Evolutionary conservation across 1,284 basidiomycete genomes (phyloP).

Genomic region (Ceratobasidium sp.): DNA sequence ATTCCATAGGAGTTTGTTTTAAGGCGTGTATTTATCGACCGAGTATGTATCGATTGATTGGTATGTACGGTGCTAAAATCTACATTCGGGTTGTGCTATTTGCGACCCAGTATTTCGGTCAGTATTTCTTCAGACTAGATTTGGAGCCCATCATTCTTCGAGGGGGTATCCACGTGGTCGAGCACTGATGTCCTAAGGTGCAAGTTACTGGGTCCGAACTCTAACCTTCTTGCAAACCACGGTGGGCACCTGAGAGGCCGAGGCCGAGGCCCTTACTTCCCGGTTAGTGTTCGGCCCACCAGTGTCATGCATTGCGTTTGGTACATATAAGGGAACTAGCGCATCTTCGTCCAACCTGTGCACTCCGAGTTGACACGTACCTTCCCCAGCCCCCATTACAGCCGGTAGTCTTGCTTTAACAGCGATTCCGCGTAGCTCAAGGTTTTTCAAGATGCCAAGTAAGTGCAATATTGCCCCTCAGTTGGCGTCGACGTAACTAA

Average conservation of each 20-base stretch:
- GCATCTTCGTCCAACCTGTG: not conserved
- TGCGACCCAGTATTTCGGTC: too few relatives aligned
- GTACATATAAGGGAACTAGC: constrained; percentile 22
- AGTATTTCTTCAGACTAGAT: too few relatives aligned
- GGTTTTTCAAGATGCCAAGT: not conserved
- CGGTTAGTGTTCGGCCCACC: constrained; percentile 25
- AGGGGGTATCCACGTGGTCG: constrained; percentile 11
- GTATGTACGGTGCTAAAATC: too few relatives aligned
- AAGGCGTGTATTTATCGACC: too few relatives aligned
- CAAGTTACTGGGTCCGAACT: constrained; percentile 30
- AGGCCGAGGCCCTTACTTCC: constrained; percentile 18
- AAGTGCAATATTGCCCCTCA: not conserved
- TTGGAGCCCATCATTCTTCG: not conserved
- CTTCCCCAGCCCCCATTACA: not conserved
- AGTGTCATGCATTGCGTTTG: constrained; percentile 9
- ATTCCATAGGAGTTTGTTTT: too few relatives aligned
- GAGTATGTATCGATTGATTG: too few relatives aligned
- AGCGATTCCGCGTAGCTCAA: not conserved
- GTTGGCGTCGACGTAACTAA: constrained; percentile 8
- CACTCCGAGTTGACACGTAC: not conserved
- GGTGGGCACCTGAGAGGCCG: constrained; percentile 9
- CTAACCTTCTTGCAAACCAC: constrained; percentile 11
- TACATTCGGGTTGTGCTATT: too few relatives aligned
- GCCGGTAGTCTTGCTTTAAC: not conserved
- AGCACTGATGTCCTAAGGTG: not conserved